These are phyloP conservation scores for Penicillium longicatenatum DNA, from an alignment of 495 filamentous ascomycete genomes.

Conservation along the genomic window DNA sequence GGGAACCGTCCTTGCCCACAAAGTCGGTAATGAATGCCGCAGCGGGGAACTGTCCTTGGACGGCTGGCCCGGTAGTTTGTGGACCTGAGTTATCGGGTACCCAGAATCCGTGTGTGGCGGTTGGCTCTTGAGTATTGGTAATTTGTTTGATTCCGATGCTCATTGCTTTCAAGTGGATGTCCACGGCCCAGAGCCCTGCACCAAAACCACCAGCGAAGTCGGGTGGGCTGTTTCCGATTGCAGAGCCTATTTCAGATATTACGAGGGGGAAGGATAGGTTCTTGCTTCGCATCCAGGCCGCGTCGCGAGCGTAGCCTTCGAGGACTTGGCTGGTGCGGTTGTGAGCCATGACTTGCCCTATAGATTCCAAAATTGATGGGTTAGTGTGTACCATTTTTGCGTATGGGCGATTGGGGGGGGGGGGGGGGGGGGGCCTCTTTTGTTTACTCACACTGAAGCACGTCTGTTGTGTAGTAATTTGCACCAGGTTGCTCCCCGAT, in stretches of 20 bases:
- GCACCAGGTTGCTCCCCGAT: background rate
- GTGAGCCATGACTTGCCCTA: too few species aligned
- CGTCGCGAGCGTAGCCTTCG: background rate
- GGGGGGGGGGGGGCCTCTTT: background rate
- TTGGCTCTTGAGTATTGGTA: slow-evolving; percentile 14
- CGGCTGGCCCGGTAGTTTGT: slow-evolving; percentile 5
- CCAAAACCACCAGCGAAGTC: slow-evolving; percentile 15
- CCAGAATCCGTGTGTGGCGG: slow-evolving; percentile 20
- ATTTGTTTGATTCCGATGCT: slow-evolving; percentile 15
- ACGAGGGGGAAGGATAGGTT: slow-evolving; percentile 12
- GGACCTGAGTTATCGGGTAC: slow-evolving; percentile 14
- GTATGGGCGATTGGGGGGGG: background rate
- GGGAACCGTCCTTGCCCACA: slow-evolving; percentile 14
- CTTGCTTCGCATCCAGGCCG: slow-evolving; percentile 4
- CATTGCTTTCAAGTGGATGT: slow-evolving; percentile 20
- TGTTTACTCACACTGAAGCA: slow-evolving; percentile 8
- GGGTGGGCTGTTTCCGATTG: slow-evolving; percentile 2
- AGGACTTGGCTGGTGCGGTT: background rate
- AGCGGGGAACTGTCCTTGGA: slow-evolving; percentile 18
- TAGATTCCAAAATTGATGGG: slow-evolving; percentile 10
- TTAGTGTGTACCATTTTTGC: background rate
- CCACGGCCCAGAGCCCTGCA: slow-evolving; percentile 20
- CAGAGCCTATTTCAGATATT: slow-evolving; percentile 16
- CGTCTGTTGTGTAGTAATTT: background rate
- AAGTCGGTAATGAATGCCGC: slow-evolving; percentile 21